Evolutionary conservation across 306 rosid genomes (phyloP).

Genomic region (Cucurbita pepo): DNA sequence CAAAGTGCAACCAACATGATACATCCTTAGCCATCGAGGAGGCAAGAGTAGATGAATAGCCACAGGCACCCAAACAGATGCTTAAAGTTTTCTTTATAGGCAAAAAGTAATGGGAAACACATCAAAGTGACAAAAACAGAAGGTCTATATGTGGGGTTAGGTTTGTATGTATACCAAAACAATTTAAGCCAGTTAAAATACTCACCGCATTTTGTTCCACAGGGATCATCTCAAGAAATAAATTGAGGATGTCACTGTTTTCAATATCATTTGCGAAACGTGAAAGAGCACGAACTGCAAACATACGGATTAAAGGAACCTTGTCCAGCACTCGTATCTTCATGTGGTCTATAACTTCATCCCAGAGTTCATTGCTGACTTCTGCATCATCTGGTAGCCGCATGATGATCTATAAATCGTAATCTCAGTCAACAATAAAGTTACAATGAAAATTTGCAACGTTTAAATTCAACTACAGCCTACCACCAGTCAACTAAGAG

Average conservation of each 20-base stretch:
- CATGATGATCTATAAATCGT: constrained; percentile 53
- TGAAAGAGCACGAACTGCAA: constrained; percentile 84
- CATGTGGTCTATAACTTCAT: constrained; percentile 77
- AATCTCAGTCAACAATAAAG: background rate
- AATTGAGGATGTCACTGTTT: constrained; percentile 65
- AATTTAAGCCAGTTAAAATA: constrained; percentile 11
- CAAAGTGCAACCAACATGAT: background rate
- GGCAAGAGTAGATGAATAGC: background rate
- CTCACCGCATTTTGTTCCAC: constrained; percentile 66
- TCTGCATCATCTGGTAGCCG: constrained; percentile 89
- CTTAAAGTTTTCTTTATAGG: background rate
- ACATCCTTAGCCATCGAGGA: background rate
- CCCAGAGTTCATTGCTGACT: constrained; percentile 78
- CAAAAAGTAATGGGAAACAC: background rate
- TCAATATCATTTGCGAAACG: constrained; percentile 75
- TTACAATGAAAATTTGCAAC: background rate
- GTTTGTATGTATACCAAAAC: background rate
- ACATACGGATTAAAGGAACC: constrained; percentile 59
- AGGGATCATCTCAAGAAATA: constrained; percentile 58
- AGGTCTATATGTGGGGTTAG: background rate
- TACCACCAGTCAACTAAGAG: too few species aligned
- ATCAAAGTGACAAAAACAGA: background rate
- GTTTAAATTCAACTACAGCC: too few species aligned
- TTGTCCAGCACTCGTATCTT: constrained; percentile 55
- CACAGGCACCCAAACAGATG: background rate